These are phyloP conservation scores for Ustilago crameri DNA, from an alignment of 1,284 basidiomycete species.

Conservation along the genomic window DNA sequence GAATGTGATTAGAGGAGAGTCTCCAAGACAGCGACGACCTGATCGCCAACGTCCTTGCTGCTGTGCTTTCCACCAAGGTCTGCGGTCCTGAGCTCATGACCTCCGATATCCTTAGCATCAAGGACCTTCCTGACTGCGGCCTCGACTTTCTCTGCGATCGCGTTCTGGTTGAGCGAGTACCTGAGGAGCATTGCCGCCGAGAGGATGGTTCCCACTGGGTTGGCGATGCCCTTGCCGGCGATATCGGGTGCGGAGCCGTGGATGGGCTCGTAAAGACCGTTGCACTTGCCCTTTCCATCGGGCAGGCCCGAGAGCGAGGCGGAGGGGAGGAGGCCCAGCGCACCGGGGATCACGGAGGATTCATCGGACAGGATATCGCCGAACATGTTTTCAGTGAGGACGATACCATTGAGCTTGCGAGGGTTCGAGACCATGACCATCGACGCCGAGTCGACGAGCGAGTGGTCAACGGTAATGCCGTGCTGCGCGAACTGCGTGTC, in stretches of 20 bases:
- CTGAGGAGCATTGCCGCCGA: constrained; percentile 93
- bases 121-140: constrained; percentile 87
- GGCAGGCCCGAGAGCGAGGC: constrained; percentile 94
- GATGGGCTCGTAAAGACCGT: constrained; percentile 95
- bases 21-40: constrained; percentile 81
- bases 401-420: constrained; percentile 90
- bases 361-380: constrained; percentile 87
- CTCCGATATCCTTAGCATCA: constrained; percentile 79
- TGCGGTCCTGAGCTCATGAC: constrained; percentile 82
- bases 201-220: constrained; percentile 96
- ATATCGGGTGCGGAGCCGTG: constrained; percentile 84
- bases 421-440: constrained; percentile 96
- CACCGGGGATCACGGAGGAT: constrained; percentile 95
- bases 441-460: constrained; percentile 91
- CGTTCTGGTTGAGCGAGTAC: constrained; percentile 85
- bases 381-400: constrained; percentile 68
- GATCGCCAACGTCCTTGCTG: constrained; percentile 85
- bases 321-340: constrained; percentile 93
- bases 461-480: constrained; percentile 72
- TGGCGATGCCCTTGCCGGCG: constrained; percentile 92
- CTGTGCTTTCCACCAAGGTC: constrained; percentile 85
- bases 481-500: constrained; percentile 58
- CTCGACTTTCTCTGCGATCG: constrained; percentile 86
- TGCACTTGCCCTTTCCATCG: constrained; percentile 75
- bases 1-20: constrained; percentile 71